Conservation (phyloP, 805 yeast genomes). For the Blastobotrys parvus region DNA sequence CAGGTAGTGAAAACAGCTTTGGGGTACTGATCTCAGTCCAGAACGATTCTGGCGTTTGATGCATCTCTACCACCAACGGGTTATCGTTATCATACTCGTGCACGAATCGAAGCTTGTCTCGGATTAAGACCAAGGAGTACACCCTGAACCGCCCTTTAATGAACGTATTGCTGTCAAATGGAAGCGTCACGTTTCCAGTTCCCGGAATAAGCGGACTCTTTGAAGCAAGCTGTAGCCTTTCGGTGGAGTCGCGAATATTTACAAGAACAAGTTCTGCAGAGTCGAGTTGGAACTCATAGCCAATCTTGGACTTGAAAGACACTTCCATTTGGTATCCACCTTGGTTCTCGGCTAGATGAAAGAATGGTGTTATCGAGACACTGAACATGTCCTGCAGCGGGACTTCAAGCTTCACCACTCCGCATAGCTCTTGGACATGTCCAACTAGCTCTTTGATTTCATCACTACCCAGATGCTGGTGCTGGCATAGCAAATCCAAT, state of each 20-base stretch:
- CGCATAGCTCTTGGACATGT: constrained; percentile 18
- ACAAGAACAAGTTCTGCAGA: constrained; percentile 5
- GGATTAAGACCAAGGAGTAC: constrained; percentile 19
- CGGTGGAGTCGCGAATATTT: constrained; percentile 1
- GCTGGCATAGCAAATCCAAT: constrained; percentile 21
- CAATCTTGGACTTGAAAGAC: constrained; percentile 2
- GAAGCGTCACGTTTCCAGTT: constrained; percentile 14
- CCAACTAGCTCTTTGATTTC: constrained; percentile 17
- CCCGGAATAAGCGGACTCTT: constrained; percentile 5
- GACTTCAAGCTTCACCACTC: constrained; percentile 15
- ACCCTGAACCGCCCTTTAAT: constrained; percentile 31
- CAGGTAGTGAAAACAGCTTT: constrained; percentile 7
- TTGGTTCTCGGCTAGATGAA: neutral
- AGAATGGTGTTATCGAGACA: constrained; percentile 30
- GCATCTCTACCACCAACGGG: constrained; percentile 12
- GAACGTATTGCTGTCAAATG: constrained; percentile 25
- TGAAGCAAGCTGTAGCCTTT: constrained; percentile 10
- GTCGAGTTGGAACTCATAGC: constrained; percentile 7
- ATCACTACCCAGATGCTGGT: constrained; percentile 12
- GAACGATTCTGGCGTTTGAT: constrained; percentile 18
- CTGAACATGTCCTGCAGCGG: constrained; percentile 33
- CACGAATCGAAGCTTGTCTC: constrained; percentile 23
- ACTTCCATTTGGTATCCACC: constrained; percentile 7
- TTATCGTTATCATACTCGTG: constrained; percentile 15
- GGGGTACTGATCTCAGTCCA: constrained; percentile 19